Evolutionary conservation across 495 filamentous ascomycete genomes (phyloP), one percentile per base, ranked within the genome.

Genomic region (Penicillium simplicissimum): DNA sequence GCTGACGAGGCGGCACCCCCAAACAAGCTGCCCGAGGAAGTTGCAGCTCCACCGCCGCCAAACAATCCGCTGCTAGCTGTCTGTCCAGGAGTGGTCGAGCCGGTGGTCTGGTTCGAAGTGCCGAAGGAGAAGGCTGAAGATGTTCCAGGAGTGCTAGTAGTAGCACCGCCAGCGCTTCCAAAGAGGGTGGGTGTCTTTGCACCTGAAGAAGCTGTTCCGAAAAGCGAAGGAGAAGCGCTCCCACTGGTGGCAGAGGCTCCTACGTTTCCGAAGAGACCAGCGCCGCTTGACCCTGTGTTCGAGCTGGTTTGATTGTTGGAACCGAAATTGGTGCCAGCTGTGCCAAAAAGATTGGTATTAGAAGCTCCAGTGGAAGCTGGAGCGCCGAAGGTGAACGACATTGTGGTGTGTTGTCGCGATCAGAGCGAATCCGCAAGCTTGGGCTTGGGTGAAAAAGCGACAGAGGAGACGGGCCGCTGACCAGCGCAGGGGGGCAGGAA

Each of bases 31-130:
- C 67, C 65, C 28, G 65, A 70, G 36, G 47, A 23, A 17, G 73
- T 60, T 25, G 67, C 64, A 17, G 54, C 51, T 8, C 70, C 31
- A n/a, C 8, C 60, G 17, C 74, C 76, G 55, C 84, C 83, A 73
- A 89, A 89, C n/a, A 84, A 37, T 21, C 76, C 66, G 25, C 74
- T 70, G 28, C 75, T 66, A 5, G 75, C 66, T 47, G 75, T 65
- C 64, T 74, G 74, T 17, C 61, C 70, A 47, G 79, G 66, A 47
- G 70, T 63, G 23, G 73, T 59, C 31, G 72, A 66, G 59, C 78
- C 76, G 37, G 59, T 63, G 23, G 66, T 58, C 60, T 72, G 65
- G 49, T 61, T 73, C 60, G 64, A 71, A 57, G 57, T 59, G 25
- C 77, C 78, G 52, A 84, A 83, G 52, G 71, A 76, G 69, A 83